Conservation (phyloP, 2,329 filamentous ascomycete species). For the Thermoascus crustaceus region DNA sequence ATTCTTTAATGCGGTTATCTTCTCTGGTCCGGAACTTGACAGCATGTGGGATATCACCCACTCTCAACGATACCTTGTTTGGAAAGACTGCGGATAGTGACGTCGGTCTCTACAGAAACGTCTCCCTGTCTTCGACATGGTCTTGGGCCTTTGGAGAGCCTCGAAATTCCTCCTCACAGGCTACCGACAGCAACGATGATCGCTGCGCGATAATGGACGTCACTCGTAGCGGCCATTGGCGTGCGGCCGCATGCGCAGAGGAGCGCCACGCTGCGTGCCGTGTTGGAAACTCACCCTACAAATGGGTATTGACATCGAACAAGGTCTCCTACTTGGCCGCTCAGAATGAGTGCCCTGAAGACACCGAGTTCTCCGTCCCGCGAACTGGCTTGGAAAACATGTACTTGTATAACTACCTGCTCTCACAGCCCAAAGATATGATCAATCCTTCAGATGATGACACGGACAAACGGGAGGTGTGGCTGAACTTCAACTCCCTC, state of each 20-base stretch:
- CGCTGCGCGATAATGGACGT: conserved; percentile 51
- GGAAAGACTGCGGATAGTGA: conserved; percentile 43
- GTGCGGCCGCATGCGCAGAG: conserved; percentile 47
- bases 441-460: conserved; percentile 20
- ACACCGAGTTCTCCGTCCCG: conserved; percentile 48
- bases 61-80: conserved; percentile 50
- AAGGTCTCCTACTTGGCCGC: conserved; percentile 38
- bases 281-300: conserved; percentile 44
- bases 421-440: conserved; percentile 21
- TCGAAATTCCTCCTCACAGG: conserved; percentile 33
- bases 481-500: conserved; percentile 55
- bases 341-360: conserved; percentile 40
- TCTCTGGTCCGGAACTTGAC: conserved; percentile 35
- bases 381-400: conserved; percentile 56
- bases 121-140: conserved; percentile 48
- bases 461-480: conserved; percentile 34
- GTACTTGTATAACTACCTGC: conserved; percentile 44
- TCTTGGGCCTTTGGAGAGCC: conserved; percentile 54
- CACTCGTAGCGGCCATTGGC: conserved; percentile 48
- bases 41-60: conserved; percentile 53
- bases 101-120: conserved; percentile 40
- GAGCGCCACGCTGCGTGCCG: conserved; percentile 51
- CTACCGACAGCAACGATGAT: conserved; percentile 28
- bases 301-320: conserved; percentile 46
- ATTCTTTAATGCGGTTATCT: conserved; percentile 23